phyloP scores from a whole-genome alignment of 257 asterid species.

The Linaria vulgaris region DNA sequence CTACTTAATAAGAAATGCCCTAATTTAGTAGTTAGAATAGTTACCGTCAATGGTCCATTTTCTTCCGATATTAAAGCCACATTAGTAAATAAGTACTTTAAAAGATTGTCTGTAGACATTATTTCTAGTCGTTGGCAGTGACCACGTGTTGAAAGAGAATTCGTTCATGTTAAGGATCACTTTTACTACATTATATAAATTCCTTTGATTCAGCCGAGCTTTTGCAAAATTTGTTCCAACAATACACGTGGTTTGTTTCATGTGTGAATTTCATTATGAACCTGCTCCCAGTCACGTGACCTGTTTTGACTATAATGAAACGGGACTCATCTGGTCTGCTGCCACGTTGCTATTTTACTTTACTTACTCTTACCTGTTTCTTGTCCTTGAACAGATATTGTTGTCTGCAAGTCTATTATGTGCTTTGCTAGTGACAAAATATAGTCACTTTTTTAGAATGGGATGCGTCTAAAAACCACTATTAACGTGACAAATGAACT shows the following conservation, averaged over 20 bases:
- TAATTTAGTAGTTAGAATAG: no score
- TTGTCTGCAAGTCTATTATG: conserved; percentile 1
- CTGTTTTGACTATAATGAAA: background rate
- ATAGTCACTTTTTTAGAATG: background rate
- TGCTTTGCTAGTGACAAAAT: background rate
- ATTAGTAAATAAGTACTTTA: no score
- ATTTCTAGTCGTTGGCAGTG: no score
- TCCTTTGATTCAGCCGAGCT: background rate
- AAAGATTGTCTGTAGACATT: no score
- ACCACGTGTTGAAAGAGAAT: no score
- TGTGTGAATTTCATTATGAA: conserved; percentile 8
- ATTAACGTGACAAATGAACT: no score
- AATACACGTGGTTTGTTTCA: conserved; percentile 25
- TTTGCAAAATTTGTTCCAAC: background rate
- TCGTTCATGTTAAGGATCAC: background rate
- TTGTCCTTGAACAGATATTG: background rate
- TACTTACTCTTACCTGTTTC: conserved; percentile 16
- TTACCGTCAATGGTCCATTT: no score
- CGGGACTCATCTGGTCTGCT: conserved; percentile 15
- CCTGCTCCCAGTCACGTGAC: conserved; percentile 30
- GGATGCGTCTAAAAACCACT: background rate
- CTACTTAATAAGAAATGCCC: no score
- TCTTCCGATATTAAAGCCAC: no score
- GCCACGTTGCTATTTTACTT: conserved; percentile 35
- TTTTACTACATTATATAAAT: background rate